phyloP scores from a whole-genome alignment of 768 basidiomycete genomes.

The Boletus reticulatus region DNA sequence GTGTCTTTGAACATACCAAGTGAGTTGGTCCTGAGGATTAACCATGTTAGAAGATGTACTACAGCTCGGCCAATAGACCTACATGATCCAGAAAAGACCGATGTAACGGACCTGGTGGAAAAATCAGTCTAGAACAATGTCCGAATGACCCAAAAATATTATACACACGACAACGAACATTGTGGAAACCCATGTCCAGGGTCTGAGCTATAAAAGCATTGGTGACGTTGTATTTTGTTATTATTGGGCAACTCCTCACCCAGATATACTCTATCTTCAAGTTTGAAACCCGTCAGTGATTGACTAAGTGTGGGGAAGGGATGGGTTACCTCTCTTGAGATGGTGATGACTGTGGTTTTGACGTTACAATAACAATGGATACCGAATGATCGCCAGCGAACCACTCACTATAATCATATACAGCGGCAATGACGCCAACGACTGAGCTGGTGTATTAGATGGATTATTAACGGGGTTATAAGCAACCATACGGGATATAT shows the following conservation, averaged over 20 bases:
- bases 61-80: not conserved
- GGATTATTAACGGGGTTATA: not conserved
- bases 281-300: too few species aligned
- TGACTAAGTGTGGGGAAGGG: too few species aligned
- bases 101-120: not conserved
- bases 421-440: not conserved
- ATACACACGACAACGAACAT: not conserved
- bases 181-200: too few species aligned
- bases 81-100: not conserved
- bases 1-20: too few species aligned
- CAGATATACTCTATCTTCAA: too few species aligned
- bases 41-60: too few species aligned
- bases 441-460: not conserved
- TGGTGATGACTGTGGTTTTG: not conserved
- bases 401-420: constrained; percentile 1
- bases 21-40: too few species aligned
- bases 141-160: not conserved
- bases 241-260: too few species aligned
- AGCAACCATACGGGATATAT: not conserved
- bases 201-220: too few species aligned
- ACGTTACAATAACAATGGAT: not conserved
- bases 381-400: not conserved
- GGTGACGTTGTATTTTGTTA: too few species aligned
- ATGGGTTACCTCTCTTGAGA: not conserved
- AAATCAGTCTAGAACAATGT: not conserved